Evolutionary conservation across 208 protist genomes (phyloP), one percentile per base, ranked within the genome.

Genomic region (Trypanosoma grayi): DNA sequence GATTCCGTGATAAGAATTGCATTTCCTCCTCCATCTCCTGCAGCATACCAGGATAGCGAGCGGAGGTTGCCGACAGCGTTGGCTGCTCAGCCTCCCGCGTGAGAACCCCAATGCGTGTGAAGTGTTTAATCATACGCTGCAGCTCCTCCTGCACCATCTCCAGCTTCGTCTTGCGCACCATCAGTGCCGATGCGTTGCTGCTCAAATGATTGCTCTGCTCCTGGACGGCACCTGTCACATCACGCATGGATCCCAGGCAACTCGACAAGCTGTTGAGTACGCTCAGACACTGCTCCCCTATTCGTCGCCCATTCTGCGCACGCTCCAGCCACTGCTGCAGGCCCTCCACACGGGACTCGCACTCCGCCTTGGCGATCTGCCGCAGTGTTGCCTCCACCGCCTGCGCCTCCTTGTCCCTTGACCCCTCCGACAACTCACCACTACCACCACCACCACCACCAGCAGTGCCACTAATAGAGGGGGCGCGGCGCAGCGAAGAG

Each of bases 1-100:
- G 41, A 57, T 91, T 80, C 18, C 68, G 60, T 13, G 70, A 76
- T 10, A 94, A 68, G 41, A 92, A 94, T 37, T 80, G 56, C 80
- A 90, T 89, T 54, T 92, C 85, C 48, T 73, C 79, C 10, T 81
- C 72, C 52, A 95, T 67, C 30, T 92, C 85, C 70, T 95, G 81
- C 40, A 92, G 46, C 53, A 95, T 80, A 30, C 54, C 52, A 4
- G 79, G 72, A 51, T 90, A 92, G 51, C 83, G 78, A 36, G 69
- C 18, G 24, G 89, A 87, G 1, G 64, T 73, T 8, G 75, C 77
- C n/a, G 77, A 78, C 27, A 95, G 66, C 45, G 81, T 78, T 0
- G 73, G 66, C 47, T 84, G 73, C 27, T 88, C 80, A 4, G 75
- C 67, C 55, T 95, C 89, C 14, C 71, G 69, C 50, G 60, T 76